phyloP scores from a whole-genome alignment of 805 yeast genomes.

The Kodamaea sagamina region DNA sequence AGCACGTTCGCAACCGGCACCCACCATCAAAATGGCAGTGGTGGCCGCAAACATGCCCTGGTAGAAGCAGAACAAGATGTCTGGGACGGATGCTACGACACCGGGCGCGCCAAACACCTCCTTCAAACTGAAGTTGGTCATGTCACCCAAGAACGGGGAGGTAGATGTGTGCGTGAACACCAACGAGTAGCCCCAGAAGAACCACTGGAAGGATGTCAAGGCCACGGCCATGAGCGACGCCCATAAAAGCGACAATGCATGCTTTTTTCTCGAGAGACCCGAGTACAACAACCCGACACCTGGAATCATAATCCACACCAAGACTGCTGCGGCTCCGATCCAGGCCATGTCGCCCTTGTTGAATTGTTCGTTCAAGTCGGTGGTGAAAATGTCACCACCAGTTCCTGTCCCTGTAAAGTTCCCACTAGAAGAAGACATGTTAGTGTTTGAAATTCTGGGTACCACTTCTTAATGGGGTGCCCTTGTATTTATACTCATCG shows the following conservation, averaged over 20 bases:
- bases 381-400: slow-evolving; percentile 78
- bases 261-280: slow-evolving; percentile 92
- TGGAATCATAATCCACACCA: slow-evolving; percentile 96
- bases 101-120: slow-evolving; percentile 81
- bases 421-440: slow-evolving; percentile 18
- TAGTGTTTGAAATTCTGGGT: background rate
- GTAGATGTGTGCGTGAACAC: slow-evolving; percentile 70
- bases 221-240: slow-evolving; percentile 88
- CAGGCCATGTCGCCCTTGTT: slow-evolving; percentile 81
- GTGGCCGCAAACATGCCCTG: slow-evolving; percentile 97
- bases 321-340: slow-evolving; percentile 72
- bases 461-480: background rate
- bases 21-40: slow-evolving; percentile 91
- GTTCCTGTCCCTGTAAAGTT: slow-evolving; percentile 57
- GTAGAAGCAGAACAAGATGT: slow-evolving; percentile 83
- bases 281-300: slow-evolving; percentile 93
- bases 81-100: slow-evolving; percentile 73
- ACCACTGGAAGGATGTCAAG: slow-evolving; percentile 90
- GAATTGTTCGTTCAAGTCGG: slow-evolving; percentile 69
- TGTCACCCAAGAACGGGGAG: slow-evolving; percentile 74
- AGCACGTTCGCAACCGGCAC: slow-evolving; percentile 98
- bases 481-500: slow-evolving; percentile 1
- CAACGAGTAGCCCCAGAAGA: slow-evolving; percentile 95
- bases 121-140: slow-evolving; percentile 78
- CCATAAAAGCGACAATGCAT: slow-evolving; percentile 93